Evolutionary conservation across 441 rosid species (phyloP), one percentile per base, ranked within the genome.

Genomic region (Jatropha podagrica): DNA sequence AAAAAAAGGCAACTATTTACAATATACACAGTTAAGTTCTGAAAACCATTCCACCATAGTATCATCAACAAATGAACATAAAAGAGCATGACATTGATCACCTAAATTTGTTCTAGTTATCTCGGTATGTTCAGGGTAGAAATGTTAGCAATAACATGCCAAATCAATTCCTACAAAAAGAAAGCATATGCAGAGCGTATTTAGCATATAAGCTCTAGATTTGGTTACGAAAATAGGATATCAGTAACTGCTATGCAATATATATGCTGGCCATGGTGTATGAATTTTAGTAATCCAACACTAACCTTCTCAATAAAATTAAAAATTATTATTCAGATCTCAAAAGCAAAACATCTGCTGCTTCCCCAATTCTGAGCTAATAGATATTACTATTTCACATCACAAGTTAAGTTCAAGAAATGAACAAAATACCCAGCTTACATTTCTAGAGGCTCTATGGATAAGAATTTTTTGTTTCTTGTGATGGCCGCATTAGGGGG

Each of bases 331-430:
- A 51, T 20, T 49, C 68, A 23, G 23, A 23, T 48, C 55, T 10
- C 17, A 65, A 77, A 69, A 68, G 68, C 61, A 38, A 68, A 32
- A 5, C 52, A 62, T 44, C 14, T 20, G 48, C 75, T 54, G 13
- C 23, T 17, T 26, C 42, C 59, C 13, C 38, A 56, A 17, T 42
- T 54, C 56, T 17, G 15, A 71, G 37, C 42, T 32, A 76, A 65
- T 48, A n/a, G n/a, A 2, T n/a, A 37, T 6, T 48, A 15, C 48
- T 32, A 52, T 38, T 23, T 58, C 18, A 27, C 68, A 59, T 26
- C 46, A 67, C 1, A 59, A 10, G 18, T 2, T n/a, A 37, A n/a
- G 18, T 67, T 32, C 7, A 18, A 56, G n/a, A 66, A 40, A 40
- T 52, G 20, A 54, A 41, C 12, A 65, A 54, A 40, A 56, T 15